Evolutionary conservation across 306 rosid genomes (phyloP), one percentile per base, ranked within the genome.

Genomic region (Corylus americana): DNA sequence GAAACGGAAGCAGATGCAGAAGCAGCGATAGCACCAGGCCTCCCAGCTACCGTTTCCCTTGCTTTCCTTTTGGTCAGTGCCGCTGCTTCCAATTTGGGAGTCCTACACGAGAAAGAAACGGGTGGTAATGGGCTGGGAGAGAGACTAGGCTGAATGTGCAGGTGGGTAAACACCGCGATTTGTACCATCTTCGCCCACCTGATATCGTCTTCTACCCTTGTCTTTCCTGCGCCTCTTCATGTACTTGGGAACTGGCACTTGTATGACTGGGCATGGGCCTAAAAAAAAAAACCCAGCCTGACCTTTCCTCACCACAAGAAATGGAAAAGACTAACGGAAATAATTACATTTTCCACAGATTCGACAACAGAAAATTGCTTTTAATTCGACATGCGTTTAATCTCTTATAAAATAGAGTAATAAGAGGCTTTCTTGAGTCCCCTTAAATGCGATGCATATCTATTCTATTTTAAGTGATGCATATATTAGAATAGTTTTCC

Each of bases 131-230:
- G 55, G 25, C 74, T 75, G 77, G 66, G 67, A 69, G 79, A 48
- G 72, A 85, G 57, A 71, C 62, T 44, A 11, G 89, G 86, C 3
- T 77, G 82, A 51, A 83, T 29, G 67, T 80, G 81, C 55, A 85
- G 1, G 39, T 82, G 44, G 0, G 87, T 18, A 55, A 79, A 74
- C 55, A 81, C 18, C n/a, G 83, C 58, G 59, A 82, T 63, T 51
- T 84, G 79, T 0, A 75, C 42, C 73, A 85, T 81, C 55, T 59
- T 47, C 83, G 66, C 66, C 66, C 66, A 25, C 7, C 37, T 25
- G 35, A 20, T 22, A 12, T 25, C 37, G 13, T 59, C 22, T 10
- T 11, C 37, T 1, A 7, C 25, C 0, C 27, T 17, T 49, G 6
- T 16, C 25, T 54, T 31, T 13, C 48, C 11, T 11, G 7, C 72